Conservation (phyloP, 2,329 filamentous ascomycete species). For the Clathrospora elynae region DNA sequence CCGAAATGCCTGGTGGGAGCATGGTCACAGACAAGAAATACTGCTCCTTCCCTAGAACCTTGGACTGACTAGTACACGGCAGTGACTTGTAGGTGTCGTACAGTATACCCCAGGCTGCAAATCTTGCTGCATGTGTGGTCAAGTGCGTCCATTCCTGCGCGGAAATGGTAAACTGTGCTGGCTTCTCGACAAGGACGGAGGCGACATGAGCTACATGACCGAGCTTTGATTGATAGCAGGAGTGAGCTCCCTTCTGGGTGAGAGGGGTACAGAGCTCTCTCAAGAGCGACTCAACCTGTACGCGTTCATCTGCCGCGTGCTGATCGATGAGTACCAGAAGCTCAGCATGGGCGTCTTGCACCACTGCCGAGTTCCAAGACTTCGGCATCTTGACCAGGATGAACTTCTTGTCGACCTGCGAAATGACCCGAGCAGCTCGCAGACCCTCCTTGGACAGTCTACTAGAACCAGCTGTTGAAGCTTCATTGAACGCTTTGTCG, state of each 20-base stretch:
- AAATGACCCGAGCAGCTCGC: constrained; percentile 66
- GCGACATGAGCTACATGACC: constrained; percentile 39
- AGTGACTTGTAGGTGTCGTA: constrained; percentile 57
- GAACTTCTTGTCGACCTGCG: constrained; percentile 90
- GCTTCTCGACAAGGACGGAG: constrained; percentile 51
- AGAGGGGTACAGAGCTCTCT: constrained; percentile 55
- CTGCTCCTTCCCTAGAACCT: constrained; percentile 10
- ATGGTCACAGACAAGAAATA: constrained; percentile 56
- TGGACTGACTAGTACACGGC: not conserved
- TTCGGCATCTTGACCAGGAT: constrained; percentile 68
- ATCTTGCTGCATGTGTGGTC: constrained; percentile 58
- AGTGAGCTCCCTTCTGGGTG: constrained; percentile 15
- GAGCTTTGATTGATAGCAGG: constrained; percentile 38
- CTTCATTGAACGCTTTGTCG: constrained; percentile 35
- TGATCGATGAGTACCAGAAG: constrained; percentile 83
- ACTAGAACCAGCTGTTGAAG: constrained; percentile 22
- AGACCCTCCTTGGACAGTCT: constrained; percentile 63
- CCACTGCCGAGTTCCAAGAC: constrained; percentile 11
- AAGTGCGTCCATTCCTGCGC: constrained; percentile 66
- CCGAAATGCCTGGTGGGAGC: constrained; percentile 73
- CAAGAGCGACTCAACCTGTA: constrained; percentile 77
- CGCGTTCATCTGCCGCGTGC: constrained; percentile 91
- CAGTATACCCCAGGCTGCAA: constrained; percentile 75
- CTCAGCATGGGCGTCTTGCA: constrained; percentile 8
- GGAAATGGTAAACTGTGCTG: constrained; percentile 69